These are phyloP conservation scores for Albifimbria verrucaria DNA, from an alignment of 2,329 filamentous ascomycete species.

Conservation along the genomic window DNA sequence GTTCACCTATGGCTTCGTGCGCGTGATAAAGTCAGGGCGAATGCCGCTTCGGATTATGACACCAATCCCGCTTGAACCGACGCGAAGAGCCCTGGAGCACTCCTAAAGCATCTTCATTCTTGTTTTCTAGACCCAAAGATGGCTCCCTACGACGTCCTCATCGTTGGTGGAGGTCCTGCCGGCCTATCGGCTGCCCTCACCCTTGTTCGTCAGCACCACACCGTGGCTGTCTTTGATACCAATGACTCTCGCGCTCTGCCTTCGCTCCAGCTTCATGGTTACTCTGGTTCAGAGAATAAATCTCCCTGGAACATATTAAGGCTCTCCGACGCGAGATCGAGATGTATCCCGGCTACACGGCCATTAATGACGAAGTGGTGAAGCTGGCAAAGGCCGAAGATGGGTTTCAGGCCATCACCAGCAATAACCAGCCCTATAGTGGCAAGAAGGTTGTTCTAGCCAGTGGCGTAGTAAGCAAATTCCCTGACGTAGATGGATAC, in stretches of 20 bases:
- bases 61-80: too few relatives aligned
- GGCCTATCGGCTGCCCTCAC: background rate
- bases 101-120: too few relatives aligned
- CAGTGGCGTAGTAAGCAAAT: background rate
- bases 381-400: background rate
- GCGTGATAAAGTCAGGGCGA: too few relatives aligned
- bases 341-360: background rate
- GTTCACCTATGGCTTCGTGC: too few relatives aligned
- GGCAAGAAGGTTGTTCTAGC: background rate
- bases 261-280: background rate
- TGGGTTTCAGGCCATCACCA: background rate
- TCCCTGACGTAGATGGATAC: background rate
- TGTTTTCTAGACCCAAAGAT: background rate
- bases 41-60: too few relatives aligned
- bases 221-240: background rate
- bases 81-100: too few relatives aligned
- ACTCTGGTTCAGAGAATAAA: constrained; percentile 1
- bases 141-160: background rate
- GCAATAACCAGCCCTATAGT: background rate
- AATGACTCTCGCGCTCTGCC: background rate
- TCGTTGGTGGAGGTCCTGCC: background rate
- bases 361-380: background rate
- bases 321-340: background rate
- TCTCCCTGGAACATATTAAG: background rate
- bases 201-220: constrained; percentile 1